Conservation (phyloP, 352 stramenopile species). For the Phytophthora litchii region DNA sequence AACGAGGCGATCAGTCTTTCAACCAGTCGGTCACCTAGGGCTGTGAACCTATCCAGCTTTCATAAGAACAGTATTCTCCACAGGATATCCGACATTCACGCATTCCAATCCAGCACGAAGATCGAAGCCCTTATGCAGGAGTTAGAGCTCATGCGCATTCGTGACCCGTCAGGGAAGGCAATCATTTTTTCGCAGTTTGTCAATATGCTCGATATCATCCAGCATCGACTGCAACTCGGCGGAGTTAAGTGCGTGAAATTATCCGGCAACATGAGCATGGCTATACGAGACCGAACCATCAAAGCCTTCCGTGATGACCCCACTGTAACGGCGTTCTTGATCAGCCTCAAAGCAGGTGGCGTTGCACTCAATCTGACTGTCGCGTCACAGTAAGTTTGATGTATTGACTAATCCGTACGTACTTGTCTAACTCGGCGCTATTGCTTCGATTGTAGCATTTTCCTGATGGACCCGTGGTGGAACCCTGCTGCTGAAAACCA, state of each 20-base stretch:
- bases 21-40: conserved; percentile 22
- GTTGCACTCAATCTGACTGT: conserved; percentile 99
- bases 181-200: conserved; percentile 99
- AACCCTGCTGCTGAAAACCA: conserved; percentile 95
- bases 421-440: conserved; percentile 20
- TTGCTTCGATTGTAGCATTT: conserved; percentile 78
- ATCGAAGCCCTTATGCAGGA: conserved; percentile 98
- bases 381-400: conserved; percentile 90
- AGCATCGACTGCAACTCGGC: conserved; percentile 93
- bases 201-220: conserved; percentile 99
- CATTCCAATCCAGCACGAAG: conserved; percentile 95
- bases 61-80: conserved; percentile 78
- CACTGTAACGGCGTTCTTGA: conserved; percentile 95
- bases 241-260: conserved; percentile 92
- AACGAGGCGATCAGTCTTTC: conserved; percentile 7
- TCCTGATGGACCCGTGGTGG: conserved; percentile 98
- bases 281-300: conserved; percentile 80
- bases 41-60: conserved; percentile 64
- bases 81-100: conserved; percentile 60
- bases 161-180: conserved; percentile 95
- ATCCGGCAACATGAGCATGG: conserved; percentile 91
- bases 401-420: neutral
- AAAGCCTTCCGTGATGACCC: conserved; percentile 90
- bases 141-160: conserved; percentile 93
- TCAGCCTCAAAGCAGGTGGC: conserved; percentile 98